Percentiles rank a stretch among this genome's conserved stretches.
These are phyloP conservation scores for Globisporangium emineosum DNA, from an alignment of 352 stramenopile genomes.

Conservation along the genomic window DNA sequence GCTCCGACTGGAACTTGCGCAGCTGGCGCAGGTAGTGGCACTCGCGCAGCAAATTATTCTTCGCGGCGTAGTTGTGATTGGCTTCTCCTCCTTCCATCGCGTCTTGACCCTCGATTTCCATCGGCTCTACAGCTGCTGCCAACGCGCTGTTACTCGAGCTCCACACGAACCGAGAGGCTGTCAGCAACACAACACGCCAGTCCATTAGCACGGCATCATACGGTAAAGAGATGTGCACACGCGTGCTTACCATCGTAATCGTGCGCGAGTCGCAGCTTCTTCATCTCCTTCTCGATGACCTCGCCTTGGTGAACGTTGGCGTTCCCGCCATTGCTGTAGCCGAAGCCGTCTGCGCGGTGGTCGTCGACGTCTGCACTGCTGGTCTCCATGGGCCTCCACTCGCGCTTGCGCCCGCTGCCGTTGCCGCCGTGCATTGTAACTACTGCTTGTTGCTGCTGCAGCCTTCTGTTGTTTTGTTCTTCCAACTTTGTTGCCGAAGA, in stretches of 20 bases:
- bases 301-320: constrained; percentile 22
- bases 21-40: constrained; percentile 76
- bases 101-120: constrained; percentile 24
- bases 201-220: background rate
- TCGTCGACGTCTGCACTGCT: background rate
- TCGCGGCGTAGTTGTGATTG: constrained; percentile 37
- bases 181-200: background rate
- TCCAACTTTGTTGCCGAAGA: too few relatives aligned
- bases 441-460: too few relatives aligned
- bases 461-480: too few relatives aligned
- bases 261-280: constrained; percentile 66
- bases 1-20: constrained; percentile 68
- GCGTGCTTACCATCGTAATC: constrained; percentile 40
- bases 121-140: constrained; percentile 4
- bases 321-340: background rate
- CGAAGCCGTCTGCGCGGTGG: background rate
- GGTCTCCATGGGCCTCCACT: constrained; percentile 23
- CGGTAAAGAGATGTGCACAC: too few relatives aligned
- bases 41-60: constrained; percentile 64
- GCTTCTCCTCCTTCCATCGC: constrained; percentile 18
- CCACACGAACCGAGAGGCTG: constrained; percentile 13
- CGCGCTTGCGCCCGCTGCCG: constrained; percentile 31
- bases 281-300: constrained; percentile 68
- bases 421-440: constrained; percentile 5
- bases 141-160: background rate